Conservation (phyloP, 495 filamentous ascomycete genomes). For the Hyaloscypha bicolor region DNA sequence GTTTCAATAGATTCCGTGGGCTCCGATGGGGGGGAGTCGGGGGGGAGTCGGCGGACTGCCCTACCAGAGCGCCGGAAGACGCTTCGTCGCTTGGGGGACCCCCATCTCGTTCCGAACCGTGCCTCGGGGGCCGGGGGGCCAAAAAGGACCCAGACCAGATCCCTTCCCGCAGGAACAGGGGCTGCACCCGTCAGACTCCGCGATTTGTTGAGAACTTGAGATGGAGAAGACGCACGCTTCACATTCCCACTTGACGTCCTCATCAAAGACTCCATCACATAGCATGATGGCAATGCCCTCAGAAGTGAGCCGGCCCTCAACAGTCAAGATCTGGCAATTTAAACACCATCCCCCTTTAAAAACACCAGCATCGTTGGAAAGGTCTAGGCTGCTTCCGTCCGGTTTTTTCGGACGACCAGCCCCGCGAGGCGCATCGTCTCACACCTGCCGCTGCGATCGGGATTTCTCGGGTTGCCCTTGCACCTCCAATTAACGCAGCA, state of each 20-base stretch:
- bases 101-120: conserved; percentile 17
- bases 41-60: background rate
- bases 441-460: background rate
- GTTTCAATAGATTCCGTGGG: conserved; percentile 27
- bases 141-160: too few species aligned
- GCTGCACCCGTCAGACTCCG: background rate
- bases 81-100: too few species aligned
- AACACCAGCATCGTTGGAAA: background rate
- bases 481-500: conserved; percentile 9
- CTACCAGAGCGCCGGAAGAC: background rate
- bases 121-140: background rate
- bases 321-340: background rate
- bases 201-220: background rate
- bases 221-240: background rate
- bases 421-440: conserved; percentile 7
- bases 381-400: background rate
- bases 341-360: background rate
- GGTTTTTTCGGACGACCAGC: background rate
- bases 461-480: conserved; percentile 3
- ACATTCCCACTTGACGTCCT: background rate
- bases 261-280: background rate
- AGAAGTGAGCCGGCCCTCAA: background rate
- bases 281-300: background rate
- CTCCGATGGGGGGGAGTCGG: background rate
- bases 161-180: background rate